Base-by-base conservation (phyloP, 805 yeast species). In the Isabelozyma heimii region DNA sequence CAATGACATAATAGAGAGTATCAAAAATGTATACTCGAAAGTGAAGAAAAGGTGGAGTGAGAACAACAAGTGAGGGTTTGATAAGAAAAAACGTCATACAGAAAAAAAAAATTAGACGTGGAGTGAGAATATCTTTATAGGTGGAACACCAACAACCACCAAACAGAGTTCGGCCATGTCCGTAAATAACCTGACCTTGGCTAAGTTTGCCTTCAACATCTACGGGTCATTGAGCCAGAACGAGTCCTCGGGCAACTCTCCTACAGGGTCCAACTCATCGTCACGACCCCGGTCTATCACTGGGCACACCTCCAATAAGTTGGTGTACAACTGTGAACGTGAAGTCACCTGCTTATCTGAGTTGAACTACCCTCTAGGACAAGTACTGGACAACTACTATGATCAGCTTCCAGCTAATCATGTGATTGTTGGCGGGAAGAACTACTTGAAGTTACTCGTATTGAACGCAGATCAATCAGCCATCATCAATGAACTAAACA, bases 181-280 rank as follows among this genome's bases (percentile, higher is more conserved):
- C 17, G 17, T 14, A 13, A 38, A 40, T 26, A 15, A 49, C 3
- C 49, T 44, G 47, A 46, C 49, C 35, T 63, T 80, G 50, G 81
- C 85, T 4, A 70, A 83, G 42, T 75, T 82, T 62, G 85, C 87
- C 0, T 82, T 79, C 67, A 79, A 81, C 55, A 79, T 82, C 37
- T 82, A 82, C 61, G 85, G 85, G 5, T 53, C 66, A 8, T 47
- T 45, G 51, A 43, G 16, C 38, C 55, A 1, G 45, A 50, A 15
- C 44, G 53, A 3, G 27, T 42, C 40, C 49, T 44, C 8, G 43
- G 45, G 24, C 35, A 30, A 30, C 35, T 40, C 48, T 15, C 39
- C 52, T 3, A 42, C 49, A n/a, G 41, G 53, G 13, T 54, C 62
- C 5, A 50, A 59, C 12, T 40, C 56, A n/a, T 52, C 62, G 10